Evolutionary conservation across 495 filamentous ascomycete species (phyloP).

Genomic region (Chaetomium cochliodes): DNA sequence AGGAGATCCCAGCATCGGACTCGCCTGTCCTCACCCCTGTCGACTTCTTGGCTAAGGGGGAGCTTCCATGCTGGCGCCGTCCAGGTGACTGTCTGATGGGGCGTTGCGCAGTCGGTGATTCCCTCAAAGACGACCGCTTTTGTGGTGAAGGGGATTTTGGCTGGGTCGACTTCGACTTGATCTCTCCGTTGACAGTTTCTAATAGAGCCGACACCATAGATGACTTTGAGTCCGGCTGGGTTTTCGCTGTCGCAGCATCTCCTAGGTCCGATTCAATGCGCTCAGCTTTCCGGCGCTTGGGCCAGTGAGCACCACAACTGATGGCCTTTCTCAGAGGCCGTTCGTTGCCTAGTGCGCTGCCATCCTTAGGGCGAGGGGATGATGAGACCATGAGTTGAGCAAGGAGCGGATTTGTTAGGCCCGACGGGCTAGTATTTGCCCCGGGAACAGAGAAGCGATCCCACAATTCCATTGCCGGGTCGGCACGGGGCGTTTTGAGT

Average conservation of each 20-base stretch:
- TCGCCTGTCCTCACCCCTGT: slow-evolving; percentile 17
- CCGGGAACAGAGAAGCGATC: slow-evolving; percentile 61
- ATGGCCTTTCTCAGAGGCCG: slow-evolving; percentile 62
- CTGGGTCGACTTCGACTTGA: slow-evolving; percentile 31
- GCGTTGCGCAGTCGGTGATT: not conserved
- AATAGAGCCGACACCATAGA: slow-evolving; percentile 48
- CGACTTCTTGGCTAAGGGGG: slow-evolving; percentile 18
- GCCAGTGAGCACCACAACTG: slow-evolving; percentile 72
- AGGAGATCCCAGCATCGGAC: slow-evolving; percentile 2
- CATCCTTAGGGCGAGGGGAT: slow-evolving; percentile 59
- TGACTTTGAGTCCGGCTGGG: slow-evolving; percentile 48
- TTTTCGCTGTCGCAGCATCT: slow-evolving; percentile 17
- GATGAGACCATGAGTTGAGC: slow-evolving; percentile 65
- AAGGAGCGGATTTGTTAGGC: slow-evolving; percentile 50
- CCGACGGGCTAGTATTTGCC: slow-evolving; percentile 37
- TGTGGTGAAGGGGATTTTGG: slow-evolving; percentile 36
- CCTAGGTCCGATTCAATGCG: slow-evolving; percentile 26
- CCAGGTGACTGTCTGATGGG: not conserved
- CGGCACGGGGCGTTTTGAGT: slow-evolving; percentile 72
- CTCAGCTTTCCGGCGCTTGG: slow-evolving; percentile 56
- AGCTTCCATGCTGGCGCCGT: slow-evolving; percentile 7
- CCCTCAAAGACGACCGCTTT: slow-evolving; percentile 23
- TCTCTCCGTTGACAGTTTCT: slow-evolving; percentile 44
- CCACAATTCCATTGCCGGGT: slow-evolving; percentile 86
- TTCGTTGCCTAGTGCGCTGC: slow-evolving; percentile 46